Conservation (phyloP, 768 basidiomycete species). For the Pholiota microspora region DNA sequence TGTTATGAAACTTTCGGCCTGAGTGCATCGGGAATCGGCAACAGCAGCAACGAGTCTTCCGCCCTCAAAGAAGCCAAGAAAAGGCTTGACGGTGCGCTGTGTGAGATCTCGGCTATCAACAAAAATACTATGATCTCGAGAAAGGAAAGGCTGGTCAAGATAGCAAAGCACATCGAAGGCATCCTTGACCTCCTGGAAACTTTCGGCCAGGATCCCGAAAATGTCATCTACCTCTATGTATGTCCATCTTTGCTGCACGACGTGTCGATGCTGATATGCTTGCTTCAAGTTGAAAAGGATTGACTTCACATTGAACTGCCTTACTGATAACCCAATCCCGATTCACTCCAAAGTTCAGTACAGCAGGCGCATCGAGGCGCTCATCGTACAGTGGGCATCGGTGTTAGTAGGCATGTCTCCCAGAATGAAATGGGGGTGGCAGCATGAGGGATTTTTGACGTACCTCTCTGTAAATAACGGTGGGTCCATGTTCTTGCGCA, state of each 20-base stretch:
- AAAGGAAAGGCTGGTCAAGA: slow-evolving; percentile 1
- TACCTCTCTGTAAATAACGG: slow-evolving; percentile 11
- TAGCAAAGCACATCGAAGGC: slow-evolving; percentile 3
- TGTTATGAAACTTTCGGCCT: slow-evolving; percentile 3
- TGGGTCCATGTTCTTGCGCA: neutral
- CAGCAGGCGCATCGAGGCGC: slow-evolving; percentile 9
- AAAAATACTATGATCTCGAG: slow-evolving; percentile 6
- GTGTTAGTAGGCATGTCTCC: slow-evolving; percentile 5
- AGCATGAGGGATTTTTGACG: slow-evolving; percentile 9
- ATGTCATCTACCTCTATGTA: slow-evolving; percentile 13
- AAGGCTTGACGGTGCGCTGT: slow-evolving; percentile 2
- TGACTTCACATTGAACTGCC: slow-evolving; percentile 5
- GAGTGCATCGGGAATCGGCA: neutral
- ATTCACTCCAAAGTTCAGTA: slow-evolving; percentile 5
- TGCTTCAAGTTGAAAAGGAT: slow-evolving; percentile 10
- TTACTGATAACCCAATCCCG: slow-evolving; percentile 6
- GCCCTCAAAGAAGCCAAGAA: slow-evolving; percentile 3
- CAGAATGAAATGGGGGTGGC: slow-evolving; percentile 15
- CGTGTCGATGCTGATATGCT: too few species aligned
- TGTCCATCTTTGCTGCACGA: neutral
- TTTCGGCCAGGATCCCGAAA: slow-evolving; percentile 7
- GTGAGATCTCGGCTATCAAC: slow-evolving; percentile 5
- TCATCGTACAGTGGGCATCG: slow-evolving; percentile 8
- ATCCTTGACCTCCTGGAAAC: slow-evolving; percentile 8
- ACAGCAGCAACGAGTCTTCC: neutral